Evolutionary conservation across 2,329 filamentous ascomycete genomes (phyloP).

Genomic region (Cadophora sp.): DNA sequence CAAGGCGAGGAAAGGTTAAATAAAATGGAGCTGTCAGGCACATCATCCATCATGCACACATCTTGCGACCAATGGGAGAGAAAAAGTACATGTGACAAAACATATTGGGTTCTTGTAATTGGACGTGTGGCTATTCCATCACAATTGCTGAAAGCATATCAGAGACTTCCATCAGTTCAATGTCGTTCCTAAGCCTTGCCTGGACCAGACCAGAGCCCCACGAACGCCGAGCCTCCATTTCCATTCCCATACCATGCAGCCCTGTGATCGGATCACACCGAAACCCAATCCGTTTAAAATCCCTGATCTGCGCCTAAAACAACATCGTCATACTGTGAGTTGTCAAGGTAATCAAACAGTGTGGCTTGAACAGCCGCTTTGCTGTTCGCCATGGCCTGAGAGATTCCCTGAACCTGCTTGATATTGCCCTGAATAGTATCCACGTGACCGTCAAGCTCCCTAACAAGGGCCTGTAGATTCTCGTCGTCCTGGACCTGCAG

Average conservation of each 20-base stretch:
- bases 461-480: conserved; percentile 38
- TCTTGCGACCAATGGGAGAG: conserved; percentile 22
- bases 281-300: background rate
- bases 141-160: background rate
- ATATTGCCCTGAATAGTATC: conserved; percentile 45
- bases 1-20: background rate
- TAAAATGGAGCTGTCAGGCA: conserved; percentile 21
- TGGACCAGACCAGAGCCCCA: conserved; percentile 3
- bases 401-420: conserved; percentile 42
- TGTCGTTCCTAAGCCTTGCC: background rate
- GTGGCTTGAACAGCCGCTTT: conserved; percentile 44
- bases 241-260: background rate
- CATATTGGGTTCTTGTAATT: conserved; percentile 24
- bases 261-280: conserved; percentile 14
- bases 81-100: conserved; percentile 30
- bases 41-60: conserved; percentile 22
- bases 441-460: conserved; percentile 43
- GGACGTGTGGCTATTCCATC: conserved; percentile 11
- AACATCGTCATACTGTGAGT: conserved; percentile 42
- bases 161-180: background rate
- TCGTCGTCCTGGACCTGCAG: conserved; percentile 38
- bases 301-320: conserved; percentile 37
- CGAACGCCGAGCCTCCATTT: conserved; percentile 17
- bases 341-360: conserved; percentile 42
- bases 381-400: conserved; percentile 41